These are phyloP conservation scores for Mucor piriformis DNA, from an alignment of 371 early-diverging fungal species.

Conservation along the genomic window DNA sequence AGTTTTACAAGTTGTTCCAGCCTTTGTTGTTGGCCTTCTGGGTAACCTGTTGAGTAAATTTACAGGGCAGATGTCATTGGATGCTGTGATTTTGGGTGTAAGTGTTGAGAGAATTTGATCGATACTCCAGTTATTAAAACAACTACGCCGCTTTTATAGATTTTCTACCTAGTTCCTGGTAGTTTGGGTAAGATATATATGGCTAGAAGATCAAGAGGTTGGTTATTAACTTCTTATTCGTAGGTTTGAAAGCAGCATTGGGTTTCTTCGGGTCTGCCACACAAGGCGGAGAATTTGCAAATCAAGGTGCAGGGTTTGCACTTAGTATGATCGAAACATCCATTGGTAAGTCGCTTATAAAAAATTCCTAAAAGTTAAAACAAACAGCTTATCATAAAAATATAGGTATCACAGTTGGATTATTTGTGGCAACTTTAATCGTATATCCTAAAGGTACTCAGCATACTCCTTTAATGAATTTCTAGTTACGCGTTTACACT, in stretches of 20 bases:
- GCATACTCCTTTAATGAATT: slow-evolving; percentile 58
- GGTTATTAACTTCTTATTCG: too few relatives aligned
- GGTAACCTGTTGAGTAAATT: slow-evolving; percentile 56
- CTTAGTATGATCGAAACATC: slow-evolving; percentile 50
- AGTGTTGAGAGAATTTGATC: too few relatives aligned
- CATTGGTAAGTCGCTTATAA: slow-evolving; percentile 24
- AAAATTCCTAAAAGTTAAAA: background rate
- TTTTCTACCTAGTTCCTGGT: slow-evolving; percentile 58
- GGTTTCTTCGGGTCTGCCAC: slow-evolving; percentile 43
- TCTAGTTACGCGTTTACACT: slow-evolving; percentile 4
- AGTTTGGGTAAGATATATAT: slow-evolving; percentile 24
- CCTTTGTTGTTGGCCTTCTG: slow-evolving; percentile 55
- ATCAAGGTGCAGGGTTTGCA: slow-evolving; percentile 47
- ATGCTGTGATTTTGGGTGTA: slow-evolving; percentile 55
- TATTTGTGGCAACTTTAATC: slow-evolving; percentile 58
- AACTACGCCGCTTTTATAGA: too few relatives aligned
- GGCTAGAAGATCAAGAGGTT: too few relatives aligned
- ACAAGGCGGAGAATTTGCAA: slow-evolving; percentile 34
- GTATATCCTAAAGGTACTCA: slow-evolving; percentile 62
- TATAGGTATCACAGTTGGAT: slow-evolving; percentile 56
- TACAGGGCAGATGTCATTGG: slow-evolving; percentile 60
- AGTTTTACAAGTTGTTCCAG: slow-evolving; percentile 52
- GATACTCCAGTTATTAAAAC: too few relatives aligned
- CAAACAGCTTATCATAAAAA: background rate
- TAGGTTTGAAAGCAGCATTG: slow-evolving; percentile 47